Evolutionary conservation across 352 stramenopile genomes (phyloP).

Genomic region (Pythium rishiriense): DNA sequence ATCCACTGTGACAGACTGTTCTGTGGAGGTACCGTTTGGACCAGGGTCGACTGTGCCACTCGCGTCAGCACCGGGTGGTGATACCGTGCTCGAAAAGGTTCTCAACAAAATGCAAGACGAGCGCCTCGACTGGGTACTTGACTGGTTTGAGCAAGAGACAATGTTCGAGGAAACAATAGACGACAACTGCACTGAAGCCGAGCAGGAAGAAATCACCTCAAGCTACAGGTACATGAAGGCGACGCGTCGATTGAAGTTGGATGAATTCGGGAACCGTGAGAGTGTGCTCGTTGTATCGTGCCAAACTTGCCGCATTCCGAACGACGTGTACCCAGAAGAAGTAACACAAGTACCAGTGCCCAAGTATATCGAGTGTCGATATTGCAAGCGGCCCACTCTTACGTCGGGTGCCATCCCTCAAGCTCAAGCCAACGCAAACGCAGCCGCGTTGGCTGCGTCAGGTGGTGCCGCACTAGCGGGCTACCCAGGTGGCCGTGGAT

Average conservation of each 20-base stretch:
- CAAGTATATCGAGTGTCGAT: conserved; percentile 62
- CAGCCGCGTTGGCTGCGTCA: not conserved
- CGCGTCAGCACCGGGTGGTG: conserved; percentile 35
- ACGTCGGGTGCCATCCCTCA: conserved; percentile 41
- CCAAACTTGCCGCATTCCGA: conserved; percentile 49
- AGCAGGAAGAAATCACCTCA: conserved; percentile 78
- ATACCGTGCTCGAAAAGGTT: conserved; percentile 53
- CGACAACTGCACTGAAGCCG: conserved; percentile 63
- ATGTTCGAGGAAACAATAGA: conserved; percentile 90
- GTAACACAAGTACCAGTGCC: conserved; percentile 63
- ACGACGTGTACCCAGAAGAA: conserved; percentile 63
- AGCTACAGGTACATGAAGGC: conserved; percentile 74
- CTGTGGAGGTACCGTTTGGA: not conserved
- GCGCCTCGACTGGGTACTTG: conserved; percentile 54
- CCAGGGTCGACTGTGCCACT: not conserved
- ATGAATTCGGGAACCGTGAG: conserved; percentile 37
- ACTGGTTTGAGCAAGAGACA: conserved; percentile 89
- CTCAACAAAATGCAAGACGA: conserved; percentile 33
- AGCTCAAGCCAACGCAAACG: conserved; percentile 17
- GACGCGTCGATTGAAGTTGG: conserved; percentile 44
- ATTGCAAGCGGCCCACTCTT: conserved; percentile 48
- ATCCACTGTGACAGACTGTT: not conserved
- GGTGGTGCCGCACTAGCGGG: not conserved
- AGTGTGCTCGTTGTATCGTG: conserved; percentile 56
- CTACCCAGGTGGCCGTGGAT: conserved; percentile 11